Percentiles rank a stretch among this genome's conserved stretches.
Conservation (phyloP, 1,284 basidiomycete species). For the Porphyrellus sp. region DNA sequence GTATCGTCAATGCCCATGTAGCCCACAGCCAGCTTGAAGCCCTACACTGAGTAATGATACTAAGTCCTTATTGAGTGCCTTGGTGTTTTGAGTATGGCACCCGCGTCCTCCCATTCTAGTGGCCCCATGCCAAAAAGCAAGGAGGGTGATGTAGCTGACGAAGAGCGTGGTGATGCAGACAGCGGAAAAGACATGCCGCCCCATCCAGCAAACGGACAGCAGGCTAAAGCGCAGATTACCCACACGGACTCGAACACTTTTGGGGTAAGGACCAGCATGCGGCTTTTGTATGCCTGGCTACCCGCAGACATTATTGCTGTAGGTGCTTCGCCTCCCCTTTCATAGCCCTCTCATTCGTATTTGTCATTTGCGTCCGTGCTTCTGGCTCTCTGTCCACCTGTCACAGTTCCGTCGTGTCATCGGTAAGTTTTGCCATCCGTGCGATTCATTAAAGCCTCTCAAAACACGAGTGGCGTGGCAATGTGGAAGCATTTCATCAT, state of each 20-base stretch:
- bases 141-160: conserved; percentile 49
- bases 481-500: conserved; percentile 88
- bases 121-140: conserved; percentile 40
- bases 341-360: neutral
- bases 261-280: conserved; percentile 73
- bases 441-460: too few species aligned
- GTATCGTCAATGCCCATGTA: too few species aligned
- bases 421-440: too few species aligned
- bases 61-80: conserved; percentile 88
- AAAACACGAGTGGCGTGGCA: too few species aligned
- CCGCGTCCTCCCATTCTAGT: conserved; percentile 31
- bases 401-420: neutral
- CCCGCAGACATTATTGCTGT: conserved; percentile 81
- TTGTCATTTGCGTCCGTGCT: neutral
- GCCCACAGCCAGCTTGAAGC: too few species aligned
- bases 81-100: conserved; percentile 87
- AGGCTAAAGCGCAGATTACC: conserved; percentile 2
- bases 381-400: neutral
- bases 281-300: conserved; percentile 80
- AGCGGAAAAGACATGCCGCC: conserved; percentile 22
- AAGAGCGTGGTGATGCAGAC: conserved; percentile 30
- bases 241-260: conserved; percentile 53
- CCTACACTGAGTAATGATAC: too few species aligned
- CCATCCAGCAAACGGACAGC: conserved; percentile 8
- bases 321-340: conserved; percentile 35